phyloP scores from a whole-genome alignment of 257 asterid species.

The Solanum habrochaites region DNA sequence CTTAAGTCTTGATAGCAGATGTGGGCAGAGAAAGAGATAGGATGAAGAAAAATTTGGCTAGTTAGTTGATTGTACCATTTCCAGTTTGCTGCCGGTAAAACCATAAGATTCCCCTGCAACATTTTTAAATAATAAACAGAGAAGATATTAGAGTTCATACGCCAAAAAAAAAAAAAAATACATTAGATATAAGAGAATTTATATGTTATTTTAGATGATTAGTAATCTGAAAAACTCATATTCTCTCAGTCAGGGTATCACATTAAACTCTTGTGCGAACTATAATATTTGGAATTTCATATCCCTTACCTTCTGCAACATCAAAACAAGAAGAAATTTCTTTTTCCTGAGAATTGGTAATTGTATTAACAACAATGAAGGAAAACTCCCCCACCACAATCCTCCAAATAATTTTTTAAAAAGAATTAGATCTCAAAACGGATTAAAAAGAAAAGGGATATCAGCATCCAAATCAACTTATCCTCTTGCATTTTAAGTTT shows the following conservation, averaged over 20 bases:
- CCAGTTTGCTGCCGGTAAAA: slow-evolving; percentile 66
- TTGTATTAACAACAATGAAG: not conserved
- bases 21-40: not conserved
- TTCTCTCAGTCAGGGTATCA: not conserved
- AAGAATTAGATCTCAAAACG: not conserved
- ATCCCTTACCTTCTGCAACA: not conserved
- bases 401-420: not conserved
- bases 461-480: not conserved
- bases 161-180: not conserved
- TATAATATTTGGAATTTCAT: not conserved
- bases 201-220: not conserved
- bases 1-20: not conserved
- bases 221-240: not conserved
- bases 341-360: not conserved
- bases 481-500: not conserved
- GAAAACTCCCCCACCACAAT: not conserved
- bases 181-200: not conserved
- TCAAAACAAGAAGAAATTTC: not conserved
- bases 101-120: slow-evolving; percentile 69
- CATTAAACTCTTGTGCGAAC: not conserved
- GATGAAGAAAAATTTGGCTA: not conserved
- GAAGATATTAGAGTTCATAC: not conserved
- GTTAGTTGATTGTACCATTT: slow-evolving; percentile 38
- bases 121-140: slow-evolving; percentile 4
- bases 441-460: not conserved